Conservation (phyloP, 768 basidiomycete species). For the Calocybe indica region DNA sequence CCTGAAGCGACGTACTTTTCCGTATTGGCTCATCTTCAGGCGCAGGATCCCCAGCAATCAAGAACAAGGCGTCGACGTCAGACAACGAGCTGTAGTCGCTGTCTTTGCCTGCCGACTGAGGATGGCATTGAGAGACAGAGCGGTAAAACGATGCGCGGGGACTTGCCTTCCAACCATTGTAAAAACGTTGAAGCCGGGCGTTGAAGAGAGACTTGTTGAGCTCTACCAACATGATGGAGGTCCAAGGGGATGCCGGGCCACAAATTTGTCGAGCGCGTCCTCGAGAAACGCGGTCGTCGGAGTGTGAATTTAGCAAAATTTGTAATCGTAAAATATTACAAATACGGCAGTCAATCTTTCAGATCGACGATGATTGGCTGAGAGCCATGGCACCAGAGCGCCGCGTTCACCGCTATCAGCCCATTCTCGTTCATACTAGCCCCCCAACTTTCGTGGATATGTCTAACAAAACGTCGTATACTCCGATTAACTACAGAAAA, state of each 20-base stretch:
- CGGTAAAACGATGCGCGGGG: constrained; percentile 4
- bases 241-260: constrained; percentile 9
- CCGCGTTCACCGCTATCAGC: constrained; percentile 44
- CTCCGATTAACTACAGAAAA: background rate
- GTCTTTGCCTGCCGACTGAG: constrained; percentile 57
- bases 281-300: constrained; percentile 17
- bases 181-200: constrained; percentile 51
- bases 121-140: constrained; percentile 8
- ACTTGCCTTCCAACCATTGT: constrained; percentile 61
- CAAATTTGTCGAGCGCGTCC: constrained; percentile 12
- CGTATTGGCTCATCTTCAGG: constrained; percentile 87
- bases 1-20: constrained; percentile 91
- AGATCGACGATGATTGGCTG: constrained; percentile 41
- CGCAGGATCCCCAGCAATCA: constrained; percentile 73
- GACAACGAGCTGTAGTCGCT: constrained; percentile 69
- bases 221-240: constrained; percentile 41
- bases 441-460: constrained; percentile 55
- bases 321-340: constrained; percentile 2
- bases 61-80: constrained; percentile 61
- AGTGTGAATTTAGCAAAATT: constrained; percentile 18
- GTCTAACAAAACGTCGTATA: constrained; percentile 14
- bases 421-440: constrained; percentile 13
- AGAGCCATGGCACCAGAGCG: constrained; percentile 22
- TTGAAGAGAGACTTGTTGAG: constrained; percentile 59
- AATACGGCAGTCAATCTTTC: constrained; percentile 4